Percentiles rank a stretch among this genome's conserved stretches.
These are phyloP conservation scores for Hortaea sp. DNA, from an alignment of 2,329 filamentous ascomycete genomes.

Conservation along the genomic window DNA sequence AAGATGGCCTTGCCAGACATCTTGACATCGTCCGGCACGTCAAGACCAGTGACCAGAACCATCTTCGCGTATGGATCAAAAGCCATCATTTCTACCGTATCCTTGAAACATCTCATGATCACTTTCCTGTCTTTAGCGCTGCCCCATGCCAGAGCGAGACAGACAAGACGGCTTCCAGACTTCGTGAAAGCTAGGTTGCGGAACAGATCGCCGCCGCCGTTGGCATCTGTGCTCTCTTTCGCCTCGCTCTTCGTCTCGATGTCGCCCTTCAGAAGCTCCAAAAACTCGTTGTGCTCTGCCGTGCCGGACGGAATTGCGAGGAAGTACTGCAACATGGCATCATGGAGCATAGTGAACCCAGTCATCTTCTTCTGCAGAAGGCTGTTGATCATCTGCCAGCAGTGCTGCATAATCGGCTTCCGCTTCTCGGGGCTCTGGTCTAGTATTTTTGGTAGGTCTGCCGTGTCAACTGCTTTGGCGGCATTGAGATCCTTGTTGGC, in stretches of 20 bases:
- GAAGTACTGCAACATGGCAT: conserved; percentile 97
- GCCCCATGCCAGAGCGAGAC: conserved; percentile 71
- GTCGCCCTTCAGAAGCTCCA: conserved; percentile 85
- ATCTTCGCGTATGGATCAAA: conserved; percentile 68
- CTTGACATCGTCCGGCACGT: conserved; percentile 90
- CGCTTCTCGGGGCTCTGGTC: conserved; percentile 74
- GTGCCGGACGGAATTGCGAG: conserved; percentile 65
- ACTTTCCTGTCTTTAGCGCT: conserved; percentile 87
- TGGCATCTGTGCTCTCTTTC: conserved; percentile 2
- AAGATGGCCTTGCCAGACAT: conserved; percentile 78
- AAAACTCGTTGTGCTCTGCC: conserved; percentile 74
- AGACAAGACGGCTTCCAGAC: conserved; percentile 73
- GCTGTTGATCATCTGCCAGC: conserved; percentile 79
- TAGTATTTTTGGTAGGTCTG: conserved; percentile 67
- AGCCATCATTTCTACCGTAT: conserved; percentile 76
- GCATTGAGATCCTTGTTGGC: conserved; percentile 48
- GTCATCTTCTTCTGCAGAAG: conserved; percentile 94
- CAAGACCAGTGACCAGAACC: conserved; percentile 75
- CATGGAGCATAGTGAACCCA: conserved; percentile 94
- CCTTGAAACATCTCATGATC: conserved; percentile 81
- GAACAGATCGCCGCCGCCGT: conserved; percentile 65
- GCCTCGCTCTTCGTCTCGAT: conserved; percentile 48
- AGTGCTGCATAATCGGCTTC: conserved; percentile 72
- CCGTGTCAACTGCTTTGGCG: conserved; percentile 26
- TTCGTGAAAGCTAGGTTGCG: conserved; percentile 96